Conservation (phyloP, 768 basidiomycete genomes). For the Coprinopsis strossmayeri region DNA sequence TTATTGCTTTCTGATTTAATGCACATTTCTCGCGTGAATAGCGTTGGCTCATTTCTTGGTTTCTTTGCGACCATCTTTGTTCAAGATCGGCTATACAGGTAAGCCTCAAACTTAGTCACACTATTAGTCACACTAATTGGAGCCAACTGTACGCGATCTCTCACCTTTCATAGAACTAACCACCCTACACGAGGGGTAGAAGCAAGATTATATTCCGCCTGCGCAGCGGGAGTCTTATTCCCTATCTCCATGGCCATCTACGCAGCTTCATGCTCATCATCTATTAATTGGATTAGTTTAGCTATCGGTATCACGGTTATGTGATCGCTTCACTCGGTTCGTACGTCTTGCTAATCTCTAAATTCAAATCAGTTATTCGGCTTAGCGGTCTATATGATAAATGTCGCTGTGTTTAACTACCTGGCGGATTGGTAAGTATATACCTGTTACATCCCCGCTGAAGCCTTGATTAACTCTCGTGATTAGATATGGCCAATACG, state of each 20-base stretch:
- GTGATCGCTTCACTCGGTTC: constrained; percentile 10
- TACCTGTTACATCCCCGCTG: background rate
- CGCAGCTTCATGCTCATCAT: constrained; percentile 55
- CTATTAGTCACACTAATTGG: background rate
- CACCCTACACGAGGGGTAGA: constrained; percentile 33
- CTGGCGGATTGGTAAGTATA: constrained; percentile 53
- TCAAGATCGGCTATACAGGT: background rate
- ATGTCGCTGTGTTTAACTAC: constrained; percentile 54
- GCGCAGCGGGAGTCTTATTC: constrained; percentile 45
- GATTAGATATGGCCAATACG: constrained; percentile 49
- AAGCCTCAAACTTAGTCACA: too few relatives aligned
- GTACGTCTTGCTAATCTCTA: background rate
- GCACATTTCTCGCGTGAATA: too few relatives aligned
- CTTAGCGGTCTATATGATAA: constrained; percentile 47
- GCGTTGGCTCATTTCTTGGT: background rate
- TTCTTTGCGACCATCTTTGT: background rate
- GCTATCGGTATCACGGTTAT: constrained; percentile 47
- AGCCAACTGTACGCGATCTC: background rate
- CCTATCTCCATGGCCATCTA: constrained; percentile 67
- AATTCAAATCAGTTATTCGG: constrained; percentile 34
- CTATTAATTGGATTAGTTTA: constrained; percentile 56
- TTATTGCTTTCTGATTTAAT: too few relatives aligned
- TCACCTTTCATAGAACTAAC: background rate
- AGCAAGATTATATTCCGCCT: constrained; percentile 55
- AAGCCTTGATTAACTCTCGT: background rate